Percentiles rank a stretch among this genome's conserved stretches.
Evolutionary conservation across 495 filamentous ascomycete species (phyloP).

Genomic region (Penicillium parvum): DNA sequence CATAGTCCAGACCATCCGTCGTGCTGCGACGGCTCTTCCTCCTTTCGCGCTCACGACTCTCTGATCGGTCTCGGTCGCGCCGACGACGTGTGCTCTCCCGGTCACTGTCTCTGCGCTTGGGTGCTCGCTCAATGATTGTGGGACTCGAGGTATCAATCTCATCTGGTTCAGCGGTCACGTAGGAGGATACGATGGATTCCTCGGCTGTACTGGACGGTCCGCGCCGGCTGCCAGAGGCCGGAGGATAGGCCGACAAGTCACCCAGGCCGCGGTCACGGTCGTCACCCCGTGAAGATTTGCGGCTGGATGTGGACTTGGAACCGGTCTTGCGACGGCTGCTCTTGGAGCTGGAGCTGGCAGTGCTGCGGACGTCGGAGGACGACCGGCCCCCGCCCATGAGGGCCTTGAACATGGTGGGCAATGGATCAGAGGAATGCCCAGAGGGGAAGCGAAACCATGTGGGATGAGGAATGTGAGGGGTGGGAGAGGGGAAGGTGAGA

Average conservation of each 20-base stretch:
- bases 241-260: constrained; percentile 36
- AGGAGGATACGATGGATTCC: constrained; percentile 49
- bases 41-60: constrained; percentile 32
- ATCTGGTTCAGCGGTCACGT: constrained; percentile 49
- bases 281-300: constrained; percentile 52
- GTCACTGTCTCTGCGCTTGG: constrained; percentile 32
- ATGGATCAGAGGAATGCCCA: constrained; percentile 22
- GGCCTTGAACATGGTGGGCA: constrained; percentile 45
- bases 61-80: constrained; percentile 30
- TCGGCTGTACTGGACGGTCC: constrained; percentile 36
- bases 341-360: constrained; percentile 29
- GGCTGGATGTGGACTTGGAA: constrained; percentile 38
- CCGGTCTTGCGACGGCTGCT: constrained; percentile 32
- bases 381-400: constrained; percentile 43
- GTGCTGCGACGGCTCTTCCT: constrained; percentile 23
- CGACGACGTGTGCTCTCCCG: constrained; percentile 31
- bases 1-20: constrained; percentile 20
- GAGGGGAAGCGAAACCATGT: constrained; percentile 31
- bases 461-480: constrained; percentile 24
- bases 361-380: constrained; percentile 35
- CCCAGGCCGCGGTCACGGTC: constrained; percentile 49
- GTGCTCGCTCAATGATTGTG: constrained; percentile 29
- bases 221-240: constrained; percentile 34
- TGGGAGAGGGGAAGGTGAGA: background rate
- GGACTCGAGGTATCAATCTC: constrained; percentile 24